Percentiles rank a stretch among this genome's conserved stretches.
phyloP scores from a whole-genome alignment of 2,329 filamentous ascomycete genomes.

The Nigrograna mackinnonii region DNA sequence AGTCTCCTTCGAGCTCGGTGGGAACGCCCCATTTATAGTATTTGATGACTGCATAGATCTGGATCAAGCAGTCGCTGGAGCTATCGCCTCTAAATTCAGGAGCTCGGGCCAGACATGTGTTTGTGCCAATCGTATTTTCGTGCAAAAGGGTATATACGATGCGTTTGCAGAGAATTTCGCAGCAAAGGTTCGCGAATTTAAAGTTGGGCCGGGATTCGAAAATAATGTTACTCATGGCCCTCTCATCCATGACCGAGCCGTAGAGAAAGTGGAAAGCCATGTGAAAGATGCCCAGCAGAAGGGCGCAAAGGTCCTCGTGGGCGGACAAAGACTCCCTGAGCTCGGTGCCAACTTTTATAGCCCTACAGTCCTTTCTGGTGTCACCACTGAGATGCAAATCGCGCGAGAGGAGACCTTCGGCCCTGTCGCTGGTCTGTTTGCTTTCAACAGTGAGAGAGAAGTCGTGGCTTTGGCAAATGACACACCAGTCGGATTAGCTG shows the following conservation, averaged over 20 bases:
- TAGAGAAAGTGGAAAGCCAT: constrained; percentile 27
- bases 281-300: constrained; percentile 26
- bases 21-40: constrained; percentile 20
- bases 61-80: constrained; percentile 50
- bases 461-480: constrained; percentile 49
- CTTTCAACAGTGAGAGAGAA: constrained; percentile 45
- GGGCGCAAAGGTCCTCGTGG: constrained; percentile 42
- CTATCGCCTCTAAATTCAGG: constrained; percentile 88
- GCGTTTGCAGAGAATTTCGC: constrained; percentile 70
- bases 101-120: constrained; percentile 96
- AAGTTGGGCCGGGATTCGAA: constrained; percentile 23
- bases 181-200: constrained; percentile 70
- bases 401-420: constrained; percentile 49
- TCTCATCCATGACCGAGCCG: constrained; percentile 55
- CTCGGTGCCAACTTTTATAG: constrained; percentile 50
- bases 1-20: constrained; percentile 16
- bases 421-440: constrained; percentile 47
- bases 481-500: constrained; percentile 46
- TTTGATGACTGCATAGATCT: constrained; percentile 12
- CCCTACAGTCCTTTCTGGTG: constrained; percentile 39
- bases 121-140: constrained; percentile 73
- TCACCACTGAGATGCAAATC: constrained; percentile 16
- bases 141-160: constrained; percentile 79
- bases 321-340: constrained; percentile 45
- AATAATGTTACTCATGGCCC: constrained; percentile 57